phyloP scores from a whole-genome alignment of 2,329 filamentous ascomycete species.

The Cladophialophora immunda region DNA sequence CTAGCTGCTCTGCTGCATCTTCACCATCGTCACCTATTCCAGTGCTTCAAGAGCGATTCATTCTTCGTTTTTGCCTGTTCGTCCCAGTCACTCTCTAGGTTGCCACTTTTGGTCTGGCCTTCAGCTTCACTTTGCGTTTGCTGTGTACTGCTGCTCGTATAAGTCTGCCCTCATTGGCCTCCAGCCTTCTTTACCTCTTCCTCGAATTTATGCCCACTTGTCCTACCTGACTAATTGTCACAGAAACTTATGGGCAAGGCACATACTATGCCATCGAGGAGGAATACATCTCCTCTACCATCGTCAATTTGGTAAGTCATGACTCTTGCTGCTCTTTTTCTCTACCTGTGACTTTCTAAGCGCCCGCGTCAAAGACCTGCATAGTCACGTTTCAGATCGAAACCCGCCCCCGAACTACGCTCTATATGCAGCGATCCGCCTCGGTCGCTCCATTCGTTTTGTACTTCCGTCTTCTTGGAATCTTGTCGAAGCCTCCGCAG shows the following conservation, averaged over 20 bases:
- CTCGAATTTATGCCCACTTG: too few relatives aligned
- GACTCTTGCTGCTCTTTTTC: not conserved
- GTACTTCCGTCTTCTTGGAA: not conserved
- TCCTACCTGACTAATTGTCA: too few relatives aligned
- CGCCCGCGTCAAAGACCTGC: not conserved
- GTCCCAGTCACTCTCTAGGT: too few relatives aligned
- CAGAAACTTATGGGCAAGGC: not conserved
- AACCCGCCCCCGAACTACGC: not conserved
- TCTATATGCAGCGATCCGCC: not conserved
- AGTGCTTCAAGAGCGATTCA: not conserved
- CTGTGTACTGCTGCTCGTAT: too few relatives aligned
- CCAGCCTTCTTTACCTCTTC: too few relatives aligned
- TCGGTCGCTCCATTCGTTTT: not conserved
- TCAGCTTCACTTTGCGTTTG: too few relatives aligned
- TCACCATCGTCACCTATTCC: not conserved
- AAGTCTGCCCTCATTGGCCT: too few relatives aligned
- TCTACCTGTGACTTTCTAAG: not conserved
- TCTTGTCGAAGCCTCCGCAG: not conserved
- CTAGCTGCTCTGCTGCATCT: not conserved
- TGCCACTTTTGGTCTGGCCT: too few relatives aligned
- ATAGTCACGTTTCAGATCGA: not conserved
- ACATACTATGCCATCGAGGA: not conserved
- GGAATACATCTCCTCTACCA: not conserved
- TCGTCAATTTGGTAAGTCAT: not conserved
- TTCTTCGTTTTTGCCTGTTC: not conserved